Conservation (phyloP, 176 grass and related monocot species). For the Tillandsia fasciculata region DNA sequence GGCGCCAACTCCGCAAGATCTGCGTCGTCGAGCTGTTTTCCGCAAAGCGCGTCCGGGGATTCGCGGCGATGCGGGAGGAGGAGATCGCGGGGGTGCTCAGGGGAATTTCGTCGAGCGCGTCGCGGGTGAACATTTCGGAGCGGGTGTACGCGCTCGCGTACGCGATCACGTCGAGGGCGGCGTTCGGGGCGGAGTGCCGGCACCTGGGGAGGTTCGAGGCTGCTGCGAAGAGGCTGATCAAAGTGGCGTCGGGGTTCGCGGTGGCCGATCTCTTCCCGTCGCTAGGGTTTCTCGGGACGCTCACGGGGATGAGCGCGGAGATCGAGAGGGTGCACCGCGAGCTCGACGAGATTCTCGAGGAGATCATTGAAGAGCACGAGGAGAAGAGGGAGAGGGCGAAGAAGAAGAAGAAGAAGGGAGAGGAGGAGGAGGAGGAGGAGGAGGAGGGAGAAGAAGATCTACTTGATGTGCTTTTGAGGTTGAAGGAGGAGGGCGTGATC, state of each 20-base stretch:
- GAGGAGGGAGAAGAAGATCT: slow-evolving; percentile 7
- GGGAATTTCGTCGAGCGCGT: neutral
- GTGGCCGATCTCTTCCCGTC: slow-evolving; percentile 33
- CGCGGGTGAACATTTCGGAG: no score
- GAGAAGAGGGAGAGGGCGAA: slow-evolving; percentile 8
- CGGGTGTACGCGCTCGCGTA: neutral
- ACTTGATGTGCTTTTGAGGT: slow-evolving; percentile 20
- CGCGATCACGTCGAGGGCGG: no score
- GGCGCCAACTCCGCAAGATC: slow-evolving; percentile 54
- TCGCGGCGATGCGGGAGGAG: slow-evolving; percentile 43
- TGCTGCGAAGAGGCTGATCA: slow-evolving; percentile 6
- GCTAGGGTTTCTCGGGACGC: slow-evolving; percentile 9
- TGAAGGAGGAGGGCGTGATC: slow-evolving; percentile 29
- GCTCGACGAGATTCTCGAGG: slow-evolving; percentile 43
- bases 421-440: neutral
- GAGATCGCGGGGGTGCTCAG: slow-evolving; percentile 27
- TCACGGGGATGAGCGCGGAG: slow-evolving; percentile 2
- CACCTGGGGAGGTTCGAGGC: slow-evolving; percentile 15
- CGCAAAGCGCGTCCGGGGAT: slow-evolving; percentile 29
- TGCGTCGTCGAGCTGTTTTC: slow-evolving; percentile 49
- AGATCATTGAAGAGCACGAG: slow-evolving; percentile 42
- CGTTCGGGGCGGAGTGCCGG: slow-evolving; percentile 15
- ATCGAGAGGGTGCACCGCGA: slow-evolving; percentile 23
- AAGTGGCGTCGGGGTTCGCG: slow-evolving; percentile 23
- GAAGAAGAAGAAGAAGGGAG: no score